A percentile compares a stretch with the other conserved stretches of the same genome.
phyloP scores from a whole-genome alignment of 2,329 filamentous ascomycete genomes.

The Podosphaera aphanis region DNA sequence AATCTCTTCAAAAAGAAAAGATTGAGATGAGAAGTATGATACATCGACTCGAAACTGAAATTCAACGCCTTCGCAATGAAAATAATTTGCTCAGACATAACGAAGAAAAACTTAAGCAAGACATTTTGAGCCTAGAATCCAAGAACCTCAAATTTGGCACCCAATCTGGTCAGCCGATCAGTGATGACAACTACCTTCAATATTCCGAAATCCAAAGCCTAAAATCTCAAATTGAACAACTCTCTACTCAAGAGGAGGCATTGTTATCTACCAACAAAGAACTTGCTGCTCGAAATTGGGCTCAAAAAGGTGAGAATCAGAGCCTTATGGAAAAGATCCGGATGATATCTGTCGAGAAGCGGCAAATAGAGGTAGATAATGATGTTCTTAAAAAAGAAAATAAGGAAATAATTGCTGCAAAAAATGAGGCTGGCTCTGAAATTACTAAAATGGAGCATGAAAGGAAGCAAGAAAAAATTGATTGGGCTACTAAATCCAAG shows the following conservation, averaged over 20 bases:
- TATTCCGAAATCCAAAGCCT: not conserved
- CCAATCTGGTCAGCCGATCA: not conserved
- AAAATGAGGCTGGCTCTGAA: not conserved
- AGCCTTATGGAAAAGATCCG: not conserved
- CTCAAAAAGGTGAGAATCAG: not conserved
- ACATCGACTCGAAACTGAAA: not conserved
- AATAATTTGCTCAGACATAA: not conserved
- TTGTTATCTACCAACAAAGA: not conserved
- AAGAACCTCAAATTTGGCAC: not conserved
- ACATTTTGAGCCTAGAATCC: not conserved
- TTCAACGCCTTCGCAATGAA: not conserved
- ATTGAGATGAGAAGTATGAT: not conserved
- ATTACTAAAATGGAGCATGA: not conserved
- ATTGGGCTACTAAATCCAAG: not conserved
- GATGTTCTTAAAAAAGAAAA: not conserved
- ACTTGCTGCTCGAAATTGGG: not conserved
- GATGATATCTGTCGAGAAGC: not conserved
- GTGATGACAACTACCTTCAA: not conserved
- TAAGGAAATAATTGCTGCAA: not conserved
- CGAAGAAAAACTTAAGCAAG: not conserved
- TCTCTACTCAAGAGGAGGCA: not conserved
- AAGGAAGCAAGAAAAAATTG: not conserved
- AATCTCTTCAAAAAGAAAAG: not conserved
- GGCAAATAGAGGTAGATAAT: not conserved
- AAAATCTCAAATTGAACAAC: not conserved